These are phyloP conservation scores for Vaucheria bursata DNA, from an alignment of 352 stramenopile species.

Conservation along the genomic window DNA sequence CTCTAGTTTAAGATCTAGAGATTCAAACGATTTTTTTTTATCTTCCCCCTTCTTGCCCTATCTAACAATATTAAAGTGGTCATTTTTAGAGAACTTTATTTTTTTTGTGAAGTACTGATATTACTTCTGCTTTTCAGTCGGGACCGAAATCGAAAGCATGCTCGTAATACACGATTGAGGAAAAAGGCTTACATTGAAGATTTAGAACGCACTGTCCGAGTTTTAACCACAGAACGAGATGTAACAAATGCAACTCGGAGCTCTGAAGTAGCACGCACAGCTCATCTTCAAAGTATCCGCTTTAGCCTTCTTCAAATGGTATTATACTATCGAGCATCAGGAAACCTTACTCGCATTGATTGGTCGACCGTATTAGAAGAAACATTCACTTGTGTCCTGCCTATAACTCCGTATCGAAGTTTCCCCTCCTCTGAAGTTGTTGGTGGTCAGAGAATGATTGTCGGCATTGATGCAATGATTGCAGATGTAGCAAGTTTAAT, in stretches of 20 bases:
- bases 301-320: slow-evolving; percentile 28
- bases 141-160: slow-evolving; percentile 50
- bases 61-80: too few species aligned
- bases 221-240: slow-evolving; percentile 31
- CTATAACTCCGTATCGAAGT: slow-evolving; percentile 50
- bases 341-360: slow-evolving; percentile 15
- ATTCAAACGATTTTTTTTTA: too few species aligned
- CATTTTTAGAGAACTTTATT: too few species aligned
- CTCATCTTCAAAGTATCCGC: neutral
- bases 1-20: too few species aligned
- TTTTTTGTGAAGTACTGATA: too few species aligned
- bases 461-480: slow-evolving; percentile 46
- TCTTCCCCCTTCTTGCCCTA: too few species aligned
- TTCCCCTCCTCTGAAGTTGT: slow-evolving; percentile 46
- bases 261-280: neutral
- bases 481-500: slow-evolving; percentile 34
- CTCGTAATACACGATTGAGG: slow-evolving; percentile 49
- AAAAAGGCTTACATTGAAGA: slow-evolving; percentile 53
- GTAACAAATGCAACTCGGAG: neutral
- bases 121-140: too few species aligned
- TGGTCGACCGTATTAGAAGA: slow-evolving; percentile 50
- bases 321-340: slow-evolving; percentile 28
- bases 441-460: slow-evolving; percentile 23
- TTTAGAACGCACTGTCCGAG: slow-evolving; percentile 41
- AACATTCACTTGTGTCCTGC: slow-evolving; percentile 38